Base-by-base conservation (phyloP, 345 rosid species). In the Jatropha curcas region DNA sequence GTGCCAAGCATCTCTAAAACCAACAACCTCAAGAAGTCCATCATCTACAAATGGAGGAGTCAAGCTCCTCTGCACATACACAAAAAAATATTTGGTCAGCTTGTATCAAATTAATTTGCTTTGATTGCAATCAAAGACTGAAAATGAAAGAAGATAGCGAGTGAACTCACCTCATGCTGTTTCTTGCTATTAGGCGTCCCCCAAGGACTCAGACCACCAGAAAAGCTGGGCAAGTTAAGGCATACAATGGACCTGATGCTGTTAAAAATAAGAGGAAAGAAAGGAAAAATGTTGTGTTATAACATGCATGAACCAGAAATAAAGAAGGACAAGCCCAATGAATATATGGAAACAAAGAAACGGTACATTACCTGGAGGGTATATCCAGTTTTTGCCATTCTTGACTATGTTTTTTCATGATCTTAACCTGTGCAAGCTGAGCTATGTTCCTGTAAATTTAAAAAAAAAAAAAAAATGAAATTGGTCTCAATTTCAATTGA, bases 1-100 rank as follows among this genome's bases (percentile, higher is more conserved):
- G 75, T 94, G 98, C 98, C 97, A 94, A 70, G 98, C 98, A 84
- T 94, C 91, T 88, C 89, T 83, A 75, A 92, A 94, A 64, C 98
- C 98, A 74, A 94, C 97, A 50, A 94, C 84, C 76, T 92, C 97
- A 1, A 92, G 66, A 60, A 73, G 89, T 59, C 89, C 94, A 84
- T 92, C 97, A 70, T 94, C 94, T n/a, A 94, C 93, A n/a, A 53
- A 90, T 70, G 97, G 96, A 7, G 88, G 82, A 75, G 97, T 92
- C 76, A 88, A 79, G 71, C 80, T 85, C 83, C 85, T 88, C 98
- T 94, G 91, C 60, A 62, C 52, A 67, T 46, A 59, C 51, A 66
- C 6, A 46, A 70, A 41, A 71, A 43, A 67, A 71, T 41, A 46
- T 11, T 30, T 64, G 67, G 59, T 16, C 19, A 52, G 33, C 33